Evolutionary conservation across 306 rosid species (phyloP).

Genomic region (Quercus dentata): DNA sequence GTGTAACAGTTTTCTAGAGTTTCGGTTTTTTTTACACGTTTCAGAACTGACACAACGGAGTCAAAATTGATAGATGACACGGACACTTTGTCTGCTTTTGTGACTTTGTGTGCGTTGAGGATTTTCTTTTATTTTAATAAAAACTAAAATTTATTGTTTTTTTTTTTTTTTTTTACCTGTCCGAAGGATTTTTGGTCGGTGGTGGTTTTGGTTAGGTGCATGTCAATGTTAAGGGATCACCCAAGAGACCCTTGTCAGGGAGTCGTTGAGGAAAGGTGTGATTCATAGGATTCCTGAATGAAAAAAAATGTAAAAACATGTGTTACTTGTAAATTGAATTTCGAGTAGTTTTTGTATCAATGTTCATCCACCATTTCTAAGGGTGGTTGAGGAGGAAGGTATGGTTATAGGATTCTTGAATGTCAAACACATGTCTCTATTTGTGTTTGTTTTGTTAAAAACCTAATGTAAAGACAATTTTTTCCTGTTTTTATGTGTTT

Average conservation of each 20-base stretch:
- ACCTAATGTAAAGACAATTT: too few relatives aligned
- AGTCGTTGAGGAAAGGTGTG: too few relatives aligned
- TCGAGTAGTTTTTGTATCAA: too few relatives aligned
- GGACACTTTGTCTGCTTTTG: neutral
- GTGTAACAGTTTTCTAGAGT: neutral
- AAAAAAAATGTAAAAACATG: neutral
- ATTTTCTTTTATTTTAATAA: too few relatives aligned
- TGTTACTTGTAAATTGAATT: neutral
- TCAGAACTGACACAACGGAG: neutral
- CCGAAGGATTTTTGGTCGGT: slow-evolving; percentile 11
- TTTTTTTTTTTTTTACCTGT: neutral
- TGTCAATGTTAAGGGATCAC: slow-evolving; percentile 4
- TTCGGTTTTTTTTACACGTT: slow-evolving; percentile 13
- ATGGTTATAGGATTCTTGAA: neutral
- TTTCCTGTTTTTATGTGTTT: too few relatives aligned
- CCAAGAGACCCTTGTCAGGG: too few relatives aligned
- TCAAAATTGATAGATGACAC: neutral
- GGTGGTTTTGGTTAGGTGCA: slow-evolving; percentile 25
- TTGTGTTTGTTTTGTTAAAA: too few relatives aligned
- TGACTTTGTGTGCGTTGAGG: neutral
- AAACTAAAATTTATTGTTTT: neutral
- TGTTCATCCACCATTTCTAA: too few relatives aligned
- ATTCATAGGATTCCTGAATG: too few relatives aligned
- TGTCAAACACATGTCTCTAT: too few relatives aligned
- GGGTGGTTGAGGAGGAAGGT: neutral